Evolutionary conservation across 345 rosid genomes (phyloP), one percentile per base, ranked within the genome.

Genomic region (Moringa oleifera): DNA sequence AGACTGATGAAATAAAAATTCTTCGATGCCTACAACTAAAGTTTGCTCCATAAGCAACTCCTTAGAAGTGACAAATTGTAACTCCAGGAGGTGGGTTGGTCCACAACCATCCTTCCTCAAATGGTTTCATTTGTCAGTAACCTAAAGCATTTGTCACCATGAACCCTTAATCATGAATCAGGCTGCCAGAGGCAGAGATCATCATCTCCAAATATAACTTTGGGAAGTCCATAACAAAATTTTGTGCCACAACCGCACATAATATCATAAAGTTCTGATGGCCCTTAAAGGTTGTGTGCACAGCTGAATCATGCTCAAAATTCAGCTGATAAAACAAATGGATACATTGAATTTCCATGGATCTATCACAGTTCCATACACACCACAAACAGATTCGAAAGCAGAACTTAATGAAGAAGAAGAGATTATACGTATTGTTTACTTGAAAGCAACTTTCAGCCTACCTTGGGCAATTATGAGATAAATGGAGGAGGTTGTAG

Each of bases 391-490:
- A 41, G 17, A 24, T 51, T 7, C 25, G 22, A 55, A 63, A 11
- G 15, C 57, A 41, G 9, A 41, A 5, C 12, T 15, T 41, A 16
- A 41, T 41, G 13, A 41, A 41, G 12, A 16, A 52, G 11, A 33
- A 28, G 22, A 21, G 6, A 23, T 7, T 18, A 9, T 19, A 24
- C 52, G 25, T 11, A 22, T 62, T 18, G 45, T 2, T 18, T 23
- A 24, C 47, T 11, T 53, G 21, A 54, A n/a, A n/a, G 25, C 20
- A 11, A 7, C 51, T 54, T 20, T 12, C 33, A 50, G 22, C 59
- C 33, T 85, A 94, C 99, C 99, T 87, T 94, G 79, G 46, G 97
- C 96, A 71, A 94, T 73, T 55, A 91, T 69, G 58, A 94, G 88
- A 59, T 78, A 86, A 37, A 88, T 66, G 50, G 92, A 84, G 51